These are phyloP conservation scores for Plasmodium yoelii DNA, from an alignment of 169 alveolate species.

Conservation along the genomic window DNA sequence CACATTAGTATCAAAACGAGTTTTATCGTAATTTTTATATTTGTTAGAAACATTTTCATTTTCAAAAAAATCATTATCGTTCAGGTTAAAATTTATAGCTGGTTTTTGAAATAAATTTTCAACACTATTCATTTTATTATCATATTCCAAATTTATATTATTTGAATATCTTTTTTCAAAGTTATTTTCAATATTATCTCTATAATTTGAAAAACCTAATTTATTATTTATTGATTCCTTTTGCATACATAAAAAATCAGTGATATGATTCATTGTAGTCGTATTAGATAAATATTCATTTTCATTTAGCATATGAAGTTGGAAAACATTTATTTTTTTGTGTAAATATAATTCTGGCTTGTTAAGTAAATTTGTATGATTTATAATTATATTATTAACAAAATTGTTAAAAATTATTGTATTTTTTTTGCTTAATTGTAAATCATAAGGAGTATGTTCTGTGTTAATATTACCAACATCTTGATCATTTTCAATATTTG, in stretches of 20 bases:
- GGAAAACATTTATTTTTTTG: conserved; percentile 47
- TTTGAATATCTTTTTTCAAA: not conserved
- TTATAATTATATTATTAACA: conserved; percentile 58
- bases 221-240: not conserved
- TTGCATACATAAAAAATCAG: conserved; percentile 37
- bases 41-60: too few relatives aligned
- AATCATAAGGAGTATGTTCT: not conserved
- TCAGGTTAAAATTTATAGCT: conserved; percentile 14
- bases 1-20: not conserved
- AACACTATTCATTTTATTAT: not conserved
- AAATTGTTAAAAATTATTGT: conserved; percentile 6
- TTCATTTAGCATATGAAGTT: not conserved
- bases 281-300: not conserved
- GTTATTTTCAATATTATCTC: not conserved
- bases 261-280: conserved; percentile 13
- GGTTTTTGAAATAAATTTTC: conserved; percentile 12
- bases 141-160: not conserved
- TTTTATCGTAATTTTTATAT: not conserved
- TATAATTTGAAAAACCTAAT: too few relatives aligned
- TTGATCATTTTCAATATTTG: not conserved
- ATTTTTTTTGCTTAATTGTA: not conserved
- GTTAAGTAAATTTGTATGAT: conserved; percentile 27
- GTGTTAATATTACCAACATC: not conserved
- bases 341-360: not conserved
- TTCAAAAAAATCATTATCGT: not conserved